Conservation (phyloP, 2,329 filamentous ascomycete species). For the Trichoderma hamatum region DNA sequence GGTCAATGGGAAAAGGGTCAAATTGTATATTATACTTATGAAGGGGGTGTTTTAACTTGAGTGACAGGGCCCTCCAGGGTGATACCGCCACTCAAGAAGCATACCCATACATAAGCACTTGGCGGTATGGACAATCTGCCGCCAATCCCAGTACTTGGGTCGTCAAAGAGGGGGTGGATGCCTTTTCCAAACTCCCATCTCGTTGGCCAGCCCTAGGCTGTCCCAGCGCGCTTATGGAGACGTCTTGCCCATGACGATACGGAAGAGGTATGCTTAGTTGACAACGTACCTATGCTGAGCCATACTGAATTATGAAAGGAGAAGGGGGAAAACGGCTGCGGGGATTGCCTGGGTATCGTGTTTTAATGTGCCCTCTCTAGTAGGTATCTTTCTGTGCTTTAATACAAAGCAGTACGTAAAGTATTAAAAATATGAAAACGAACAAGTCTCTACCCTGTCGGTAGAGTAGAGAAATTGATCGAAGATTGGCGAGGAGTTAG, state of each 20-base stretch:
- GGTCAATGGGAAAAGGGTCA: constrained; percentile 17
- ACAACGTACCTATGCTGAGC: constrained; percentile 40
- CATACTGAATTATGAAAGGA: constrained; percentile 35
- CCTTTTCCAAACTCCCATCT: constrained; percentile 16
- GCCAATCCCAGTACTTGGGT: constrained; percentile 22
- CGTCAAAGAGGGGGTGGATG: constrained; percentile 6
- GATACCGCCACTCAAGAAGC: constrained; percentile 24
- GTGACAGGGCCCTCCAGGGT: constrained; percentile 21
- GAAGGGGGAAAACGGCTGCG: not conserved
- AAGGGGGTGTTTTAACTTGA: constrained; percentile 23
- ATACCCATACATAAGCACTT: constrained; percentile 23
- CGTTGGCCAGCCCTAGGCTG: constrained; percentile 14
- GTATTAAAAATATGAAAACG: constrained; percentile 1
- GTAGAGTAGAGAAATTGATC: not conserved
- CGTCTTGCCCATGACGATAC: constrained; percentile 9
- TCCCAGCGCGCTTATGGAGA: constrained; percentile 22
- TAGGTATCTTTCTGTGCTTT: constrained; percentile 3
- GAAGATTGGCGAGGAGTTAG: constrained; percentile 11
- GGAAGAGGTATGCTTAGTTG: constrained; percentile 5
- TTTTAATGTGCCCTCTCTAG: constrained; percentile 14
- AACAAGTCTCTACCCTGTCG: constrained; percentile 6
- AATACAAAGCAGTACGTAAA: constrained; percentile 19
- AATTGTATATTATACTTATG: constrained; percentile 25
- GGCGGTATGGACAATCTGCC: constrained; percentile 11
- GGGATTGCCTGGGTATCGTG: constrained; percentile 25